A percentile compares a stretch with the other conserved stretches of the same genome.
phyloP scores from a whole-genome alignment of 768 basidiomycete species.

The Brasilioporus rufonigricans region DNA sequence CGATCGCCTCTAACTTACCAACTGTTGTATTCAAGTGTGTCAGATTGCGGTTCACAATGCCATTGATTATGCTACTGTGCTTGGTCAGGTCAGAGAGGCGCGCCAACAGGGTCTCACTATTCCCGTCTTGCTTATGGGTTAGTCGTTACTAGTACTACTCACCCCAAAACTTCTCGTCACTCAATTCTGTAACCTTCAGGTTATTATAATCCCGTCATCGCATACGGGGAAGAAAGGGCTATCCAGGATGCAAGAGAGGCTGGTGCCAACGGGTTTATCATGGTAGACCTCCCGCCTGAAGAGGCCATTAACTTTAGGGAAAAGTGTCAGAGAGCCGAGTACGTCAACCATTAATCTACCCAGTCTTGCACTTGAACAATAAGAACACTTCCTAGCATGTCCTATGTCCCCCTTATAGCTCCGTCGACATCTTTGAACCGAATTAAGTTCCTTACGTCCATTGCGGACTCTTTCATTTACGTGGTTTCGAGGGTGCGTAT shows the following conservation, averaged over 20 bases:
- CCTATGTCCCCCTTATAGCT: slow-evolving; percentile 93
- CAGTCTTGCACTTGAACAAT: not conserved
- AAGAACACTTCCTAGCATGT: slow-evolving; percentile 54
- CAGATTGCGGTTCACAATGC: slow-evolving; percentile 84
- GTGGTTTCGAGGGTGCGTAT: slow-evolving; percentile 86
- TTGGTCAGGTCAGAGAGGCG: slow-evolving; percentile 76
- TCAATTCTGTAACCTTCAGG: slow-evolving; percentile 44
- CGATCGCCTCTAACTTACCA: not conserved
- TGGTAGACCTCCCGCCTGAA: slow-evolving; percentile 97
- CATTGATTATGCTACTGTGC: slow-evolving; percentile 72
- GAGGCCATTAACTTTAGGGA: slow-evolving; percentile 89
- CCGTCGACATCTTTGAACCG: slow-evolving; percentile 88
- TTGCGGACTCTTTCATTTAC: slow-evolving; percentile 97
- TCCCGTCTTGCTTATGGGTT: slow-evolving; percentile 60
- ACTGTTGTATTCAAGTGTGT: not conserved
- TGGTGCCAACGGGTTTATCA: slow-evolving; percentile 95
- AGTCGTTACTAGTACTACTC: not conserved
- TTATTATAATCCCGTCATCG: slow-evolving; percentile 95
- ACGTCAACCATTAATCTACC: slow-evolving; percentile 30
- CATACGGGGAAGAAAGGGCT: slow-evolving; percentile 93
- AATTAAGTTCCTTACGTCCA: slow-evolving; percentile 86
- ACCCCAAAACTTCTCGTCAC: not conserved
- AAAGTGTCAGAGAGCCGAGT: slow-evolving; percentile 82
- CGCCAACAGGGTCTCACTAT: slow-evolving; percentile 76
- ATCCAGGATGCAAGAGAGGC: slow-evolving; percentile 86